Percentiles rank a stretch among this genome's conserved stretches.
Conservation (phyloP, 1,139 yeast genomes). For the Lodderomyces elongisporus region DNA sequence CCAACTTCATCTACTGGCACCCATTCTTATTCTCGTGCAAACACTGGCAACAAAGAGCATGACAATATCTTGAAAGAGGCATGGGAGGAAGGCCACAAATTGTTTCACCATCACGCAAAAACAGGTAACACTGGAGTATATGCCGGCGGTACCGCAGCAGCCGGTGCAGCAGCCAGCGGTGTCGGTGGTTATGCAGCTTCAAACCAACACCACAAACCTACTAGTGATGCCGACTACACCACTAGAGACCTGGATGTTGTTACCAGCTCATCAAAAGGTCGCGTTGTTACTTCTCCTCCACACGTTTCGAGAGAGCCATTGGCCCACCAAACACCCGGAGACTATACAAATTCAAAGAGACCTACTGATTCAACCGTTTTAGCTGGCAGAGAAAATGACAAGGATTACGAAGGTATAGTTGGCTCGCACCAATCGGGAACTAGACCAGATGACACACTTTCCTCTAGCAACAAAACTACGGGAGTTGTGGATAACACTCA, state of each 20-base stretch:
- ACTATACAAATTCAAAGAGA: constrained; percentile 27
- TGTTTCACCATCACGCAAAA: constrained; percentile 8
- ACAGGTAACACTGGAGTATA: constrained; percentile 4
- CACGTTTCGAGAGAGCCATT: constrained; percentile 25
- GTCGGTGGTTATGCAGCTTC: constrained; percentile 7
- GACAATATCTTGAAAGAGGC: constrained; percentile 9
- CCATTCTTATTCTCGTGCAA: not conserved
- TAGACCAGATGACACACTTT: not conserved
- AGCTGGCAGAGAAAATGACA: constrained; percentile 7
- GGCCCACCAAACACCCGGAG: constrained; percentile 26
- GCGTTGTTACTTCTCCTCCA: constrained; percentile 30
- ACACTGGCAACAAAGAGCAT: constrained; percentile 4
- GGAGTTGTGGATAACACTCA: constrained; percentile 16
- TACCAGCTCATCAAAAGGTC: constrained; percentile 24
- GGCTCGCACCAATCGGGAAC: constrained; percentile 6
- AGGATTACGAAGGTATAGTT: not conserved
- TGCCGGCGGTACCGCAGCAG: constrained; percentile 1
- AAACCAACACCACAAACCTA: constrained; percentile 2
- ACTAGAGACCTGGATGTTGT: constrained; percentile 10
- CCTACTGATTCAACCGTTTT: constrained; percentile 25
- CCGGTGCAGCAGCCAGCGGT: constrained; percentile 5
- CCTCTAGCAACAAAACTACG: constrained; percentile 1
- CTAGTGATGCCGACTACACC: constrained; percentile 4
- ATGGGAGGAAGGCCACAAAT: constrained; percentile 9
- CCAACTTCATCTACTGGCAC: not conserved